phyloP scores from a whole-genome alignment of 805 yeast genomes.

The Diddensiella caesifluorescens region DNA sequence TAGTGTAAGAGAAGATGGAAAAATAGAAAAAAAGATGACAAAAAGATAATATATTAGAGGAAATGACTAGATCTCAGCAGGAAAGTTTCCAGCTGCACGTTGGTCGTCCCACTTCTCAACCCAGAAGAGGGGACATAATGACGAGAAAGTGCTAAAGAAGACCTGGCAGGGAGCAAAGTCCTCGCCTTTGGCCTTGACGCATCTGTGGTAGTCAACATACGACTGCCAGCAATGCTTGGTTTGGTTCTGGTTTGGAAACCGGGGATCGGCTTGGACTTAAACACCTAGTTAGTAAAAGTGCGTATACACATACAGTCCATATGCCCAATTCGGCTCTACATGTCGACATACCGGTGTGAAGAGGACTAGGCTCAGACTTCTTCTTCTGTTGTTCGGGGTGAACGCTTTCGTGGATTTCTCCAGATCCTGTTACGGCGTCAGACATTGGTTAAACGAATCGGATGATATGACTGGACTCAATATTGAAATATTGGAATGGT shows the following conservation, averaged over 20 bases:
- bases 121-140: conserved; percentile 44
- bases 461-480: too few relatives aligned
- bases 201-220: conserved; percentile 96
- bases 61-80: conserved; percentile 32
- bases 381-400: neutral
- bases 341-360: conserved; percentile 21
- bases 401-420: conserved; percentile 6
- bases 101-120: conserved; percentile 39
- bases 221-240: conserved; percentile 98
- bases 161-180: conserved; percentile 97
- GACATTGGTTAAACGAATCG: too few relatives aligned
- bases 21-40: conserved; percentile 1
- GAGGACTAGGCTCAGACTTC: conserved; percentile 5
- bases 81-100: conserved; percentile 49
- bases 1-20: neutral
- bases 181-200: conserved; percentile 95
- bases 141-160: conserved; percentile 83
- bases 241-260: conserved; percentile 94
- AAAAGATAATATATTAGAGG: conserved; percentile 7
- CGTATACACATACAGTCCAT: too few relatives aligned
- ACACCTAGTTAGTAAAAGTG: neutral
- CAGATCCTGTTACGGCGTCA: conserved; percentile 8
- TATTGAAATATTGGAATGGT: too few relatives aligned
- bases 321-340: neutral
- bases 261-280: conserved; percentile 16